Conservation (phyloP, 2,329 filamentous ascomycete species). For the Scytalidium lignicola region DNA sequence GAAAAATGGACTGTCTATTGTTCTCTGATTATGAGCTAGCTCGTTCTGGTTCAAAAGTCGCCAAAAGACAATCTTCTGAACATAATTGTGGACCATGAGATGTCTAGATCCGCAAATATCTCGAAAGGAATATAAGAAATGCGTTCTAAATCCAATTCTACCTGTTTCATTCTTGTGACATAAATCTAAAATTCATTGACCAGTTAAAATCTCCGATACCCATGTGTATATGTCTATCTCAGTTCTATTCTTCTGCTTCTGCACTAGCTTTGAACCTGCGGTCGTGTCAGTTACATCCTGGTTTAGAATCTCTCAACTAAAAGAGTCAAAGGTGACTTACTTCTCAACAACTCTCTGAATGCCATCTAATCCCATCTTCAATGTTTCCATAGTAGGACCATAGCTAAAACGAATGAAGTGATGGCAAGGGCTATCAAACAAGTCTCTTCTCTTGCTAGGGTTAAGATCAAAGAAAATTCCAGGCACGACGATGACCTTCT, state of each 20-base stretch:
- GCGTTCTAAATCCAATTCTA: no score
- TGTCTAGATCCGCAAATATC: no score
- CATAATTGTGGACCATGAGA: no score
- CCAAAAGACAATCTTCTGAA: no score
- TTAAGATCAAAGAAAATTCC: conserved; percentile 98
- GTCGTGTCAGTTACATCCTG: neutral
- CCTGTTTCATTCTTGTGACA: no score
- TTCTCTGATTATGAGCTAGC: no score
- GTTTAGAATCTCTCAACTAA: neutral
- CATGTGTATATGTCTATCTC: no score
- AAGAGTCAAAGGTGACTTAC: conserved; percentile 30
- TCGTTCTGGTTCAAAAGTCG: no score
- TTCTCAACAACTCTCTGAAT: conserved; percentile 78
- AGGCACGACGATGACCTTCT: conserved; percentile 94
- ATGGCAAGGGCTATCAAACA: conserved; percentile 94
- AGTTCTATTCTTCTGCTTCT: neutral
- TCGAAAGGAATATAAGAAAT: no score
- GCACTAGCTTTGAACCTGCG: neutral
- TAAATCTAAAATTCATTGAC: no score
- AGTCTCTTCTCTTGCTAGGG: conserved; percentile 78
- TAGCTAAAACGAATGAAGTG: conserved; percentile 85
- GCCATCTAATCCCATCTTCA: conserved; percentile 75
- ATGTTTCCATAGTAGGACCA: conserved; percentile 72
- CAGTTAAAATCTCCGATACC: no score
- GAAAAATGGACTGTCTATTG: no score